Percentiles rank a stretch among this genome's conserved stretches.
Conservation (phyloP, 768 basidiomycete species). For the Suillus clintonianus region DNA sequence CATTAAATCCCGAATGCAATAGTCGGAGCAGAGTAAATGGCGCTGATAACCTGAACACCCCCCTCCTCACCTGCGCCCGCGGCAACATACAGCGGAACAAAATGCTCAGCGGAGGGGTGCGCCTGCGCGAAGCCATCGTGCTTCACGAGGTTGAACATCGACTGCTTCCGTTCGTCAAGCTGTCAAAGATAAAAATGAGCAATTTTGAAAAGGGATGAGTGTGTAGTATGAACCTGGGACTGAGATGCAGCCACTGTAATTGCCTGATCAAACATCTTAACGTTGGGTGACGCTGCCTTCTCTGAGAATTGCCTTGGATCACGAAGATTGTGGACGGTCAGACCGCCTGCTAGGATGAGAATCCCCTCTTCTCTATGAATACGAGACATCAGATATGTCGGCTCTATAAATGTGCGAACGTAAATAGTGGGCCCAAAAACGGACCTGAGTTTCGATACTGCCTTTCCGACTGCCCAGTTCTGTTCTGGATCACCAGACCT, state of each 20-base stretch:
- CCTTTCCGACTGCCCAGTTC: slow-evolving; percentile 68
- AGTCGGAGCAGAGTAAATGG: slow-evolving; percentile 61
- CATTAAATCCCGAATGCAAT: slow-evolving; percentile 62
- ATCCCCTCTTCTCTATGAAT: slow-evolving; percentile 59
- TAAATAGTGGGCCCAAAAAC: slow-evolving; percentile 12
- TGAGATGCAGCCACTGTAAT: slow-evolving; percentile 55
- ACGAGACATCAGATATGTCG: neutral
- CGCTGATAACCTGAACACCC: slow-evolving; percentile 48
- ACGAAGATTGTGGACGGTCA: slow-evolving; percentile 66
- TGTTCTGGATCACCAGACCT: slow-evolving; percentile 55
- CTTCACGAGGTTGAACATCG: slow-evolving; percentile 52
- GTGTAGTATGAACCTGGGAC: slow-evolving; percentile 44
- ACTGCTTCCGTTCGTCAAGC: slow-evolving; percentile 54
- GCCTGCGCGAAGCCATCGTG: slow-evolving; percentile 66
- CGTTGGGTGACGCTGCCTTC: slow-evolving; percentile 44
- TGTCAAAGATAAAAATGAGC: slow-evolving; percentile 21
- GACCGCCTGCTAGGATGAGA: slow-evolving; percentile 69
- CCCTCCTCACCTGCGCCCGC: slow-evolving; percentile 70
- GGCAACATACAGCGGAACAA: slow-evolving; percentile 77
- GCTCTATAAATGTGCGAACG: neutral
- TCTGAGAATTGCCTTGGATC: slow-evolving; percentile 54
- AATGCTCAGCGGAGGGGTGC: slow-evolving; percentile 81
- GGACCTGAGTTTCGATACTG: slow-evolving; percentile 58
- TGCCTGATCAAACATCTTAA: slow-evolving; percentile 61
- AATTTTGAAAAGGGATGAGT: neutral